These are phyloP conservation scores for Talaromyces piceae DNA, from an alignment of 2,329 filamentous ascomycete species.

Conservation along the genomic window DNA sequence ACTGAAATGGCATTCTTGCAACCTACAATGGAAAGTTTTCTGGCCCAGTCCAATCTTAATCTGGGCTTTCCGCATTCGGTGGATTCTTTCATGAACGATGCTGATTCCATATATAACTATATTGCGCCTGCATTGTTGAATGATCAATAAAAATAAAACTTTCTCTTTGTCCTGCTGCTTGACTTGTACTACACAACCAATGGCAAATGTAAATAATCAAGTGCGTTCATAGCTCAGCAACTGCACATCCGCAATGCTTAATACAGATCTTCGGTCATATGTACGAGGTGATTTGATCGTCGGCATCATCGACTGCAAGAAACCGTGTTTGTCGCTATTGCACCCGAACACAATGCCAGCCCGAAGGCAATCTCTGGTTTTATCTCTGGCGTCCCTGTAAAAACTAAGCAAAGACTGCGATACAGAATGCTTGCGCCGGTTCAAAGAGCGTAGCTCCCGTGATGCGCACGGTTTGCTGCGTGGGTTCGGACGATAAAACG, in stretches of 20 bases:
- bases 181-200: too few species aligned
- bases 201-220: too few species aligned
- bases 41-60: constrained; percentile 32
- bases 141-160: not conserved
- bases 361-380: too few species aligned
- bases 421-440: not conserved
- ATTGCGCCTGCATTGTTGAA: constrained; percentile 4
- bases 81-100: constrained; percentile 28
- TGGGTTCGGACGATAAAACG: not conserved
- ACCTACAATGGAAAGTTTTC: constrained; percentile 33
- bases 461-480: not conserved
- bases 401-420: not conserved
- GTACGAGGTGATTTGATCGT: too few species aligned
- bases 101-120: constrained; percentile 24
- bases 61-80: constrained; percentile 28
- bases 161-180: too few species aligned
- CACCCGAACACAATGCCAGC: too few species aligned
- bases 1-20: constrained; percentile 33
- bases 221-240: too few species aligned
- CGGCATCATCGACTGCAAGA: too few species aligned
- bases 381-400: too few species aligned
- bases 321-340: too few species aligned
- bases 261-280: too few species aligned
- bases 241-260: too few species aligned
- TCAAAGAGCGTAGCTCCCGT: not conserved